A percentile compares a stretch with the other conserved stretches of the same genome.
These are phyloP conservation scores for Starmerella geochares DNA, from an alignment of 805 yeast species.

Conservation along the genomic window DNA sequence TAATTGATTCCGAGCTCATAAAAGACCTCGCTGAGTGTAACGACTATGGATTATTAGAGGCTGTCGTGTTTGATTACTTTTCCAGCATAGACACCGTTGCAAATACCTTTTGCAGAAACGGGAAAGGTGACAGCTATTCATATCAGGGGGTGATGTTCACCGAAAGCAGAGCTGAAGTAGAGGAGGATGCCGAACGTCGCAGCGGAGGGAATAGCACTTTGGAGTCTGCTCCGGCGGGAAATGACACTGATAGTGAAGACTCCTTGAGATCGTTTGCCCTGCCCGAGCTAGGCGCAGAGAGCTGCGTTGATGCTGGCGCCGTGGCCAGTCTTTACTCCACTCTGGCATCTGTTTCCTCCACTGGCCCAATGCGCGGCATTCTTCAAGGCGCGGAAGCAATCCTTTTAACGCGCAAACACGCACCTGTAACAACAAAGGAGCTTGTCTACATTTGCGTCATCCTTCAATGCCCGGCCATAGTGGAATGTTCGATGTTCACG, in stretches of 20 bases:
- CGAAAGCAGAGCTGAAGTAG: too few species aligned
- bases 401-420: constrained; percentile 21
- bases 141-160: too few species aligned
- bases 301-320: constrained; percentile 10
- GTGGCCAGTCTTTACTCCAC: constrained; percentile 18
- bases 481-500: constrained; percentile 28
- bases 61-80: constrained; percentile 22
- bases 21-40: constrained; percentile 19
- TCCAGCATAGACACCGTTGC: constrained; percentile 18
- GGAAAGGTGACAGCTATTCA: too few species aligned
- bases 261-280: neutral
- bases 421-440: constrained; percentile 18
- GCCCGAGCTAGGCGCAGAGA: neutral
- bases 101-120: constrained; percentile 12
- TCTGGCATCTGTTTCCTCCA: constrained; percentile 19
- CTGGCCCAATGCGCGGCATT: constrained; percentile 27
- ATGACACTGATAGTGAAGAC: neutral
- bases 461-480: constrained; percentile 25
- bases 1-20: constrained; percentile 22
- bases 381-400: constrained; percentile 27
- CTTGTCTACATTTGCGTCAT: constrained; percentile 22
- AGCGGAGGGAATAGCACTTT: too few species aligned
- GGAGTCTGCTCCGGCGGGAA: too few species aligned
- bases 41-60: constrained; percentile 23
- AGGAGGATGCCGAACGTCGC: too few species aligned